Conservation (phyloP, 2,329 filamentous ascomycete species). For the Rutstroemia sp. region DNA sequence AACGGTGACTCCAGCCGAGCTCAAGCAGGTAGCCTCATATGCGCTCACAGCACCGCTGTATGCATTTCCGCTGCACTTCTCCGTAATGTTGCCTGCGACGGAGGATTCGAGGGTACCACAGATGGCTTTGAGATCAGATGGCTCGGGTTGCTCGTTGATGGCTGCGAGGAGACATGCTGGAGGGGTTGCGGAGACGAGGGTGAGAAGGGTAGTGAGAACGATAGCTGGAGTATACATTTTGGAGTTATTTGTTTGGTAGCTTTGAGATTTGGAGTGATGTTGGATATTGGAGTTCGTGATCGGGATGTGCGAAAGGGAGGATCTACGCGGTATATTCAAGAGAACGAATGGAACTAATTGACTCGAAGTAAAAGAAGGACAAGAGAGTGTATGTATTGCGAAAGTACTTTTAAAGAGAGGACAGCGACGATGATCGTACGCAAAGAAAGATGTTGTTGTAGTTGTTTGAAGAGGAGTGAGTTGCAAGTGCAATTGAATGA, state of each 20-base stretch:
- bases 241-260: conserved; percentile 4
- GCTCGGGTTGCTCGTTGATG: conserved; percentile 7
- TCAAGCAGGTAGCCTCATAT: conserved; percentile 10
- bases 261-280: neutral
- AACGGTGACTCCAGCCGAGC: conserved; percentile 1
- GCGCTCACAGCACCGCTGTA: conserved; percentile 2
- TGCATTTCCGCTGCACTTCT: neutral
- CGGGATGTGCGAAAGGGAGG: neutral
- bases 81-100: conserved; percentile 11
- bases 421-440: conserved; percentile 1
- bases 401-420: neutral
- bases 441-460: neutral
- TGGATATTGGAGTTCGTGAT: neutral
- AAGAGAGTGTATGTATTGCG: no score
- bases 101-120: conserved; percentile 8
- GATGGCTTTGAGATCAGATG: conserved; percentile 10
- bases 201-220: conserved; percentile 17
- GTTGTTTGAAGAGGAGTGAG: neutral
- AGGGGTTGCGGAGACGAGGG: conserved; percentile 16
- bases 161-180: conserved; percentile 25
- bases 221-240: conserved; percentile 20
- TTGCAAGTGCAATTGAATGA: neutral
- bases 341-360: neutral
- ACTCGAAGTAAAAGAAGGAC: neutral
- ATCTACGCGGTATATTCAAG: no score